Evolutionary conservation across 805 yeast species (phyloP), one percentile per base, ranked within the genome.

Genomic region (Candida taoyuanica): DNA sequence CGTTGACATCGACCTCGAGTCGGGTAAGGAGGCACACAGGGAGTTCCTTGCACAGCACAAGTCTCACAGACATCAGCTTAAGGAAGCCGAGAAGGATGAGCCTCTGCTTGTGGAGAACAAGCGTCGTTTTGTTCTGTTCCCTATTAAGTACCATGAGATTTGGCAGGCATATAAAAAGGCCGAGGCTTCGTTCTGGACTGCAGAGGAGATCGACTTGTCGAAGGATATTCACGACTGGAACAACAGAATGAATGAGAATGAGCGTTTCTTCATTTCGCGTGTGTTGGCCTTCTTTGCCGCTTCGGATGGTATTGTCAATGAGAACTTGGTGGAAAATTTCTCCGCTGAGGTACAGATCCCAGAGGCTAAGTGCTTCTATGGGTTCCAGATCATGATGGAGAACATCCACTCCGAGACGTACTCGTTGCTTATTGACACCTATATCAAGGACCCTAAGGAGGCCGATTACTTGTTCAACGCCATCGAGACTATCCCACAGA

Each of bases 371-470:
- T 89, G 96, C 65, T 93, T 91, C 74, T 91, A 91, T 65, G 98
- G 98, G 33, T 91, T 93, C 85, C 98, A 91, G 73, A 93, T 91
- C 67, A 89, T 89, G 98, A 93, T 93, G 91, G 98, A 91, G 71
- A 91, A 93, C 74, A 93, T 91, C 60, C 98, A 91, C 67, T 82
- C 96, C 17, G 98, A 91, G 71, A 93, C 97, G 33, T 91, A 91
- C 71, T 91, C 98, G 7, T 71, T 93, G 52, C 77, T 93, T 61
- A 87, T 91, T 53, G 98, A 91, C 64, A 79, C 96, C 26, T 91
- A 91, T 67, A 85, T 91, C 66, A 89, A 89, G 71, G 98, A 91
- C 70, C 91, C 96, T 53, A 81, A 85, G 67, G 96, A 91, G 73
- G 74, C 91, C 46, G 86, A 84, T 48, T 86, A 74, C 66, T 72